These are phyloP conservation scores for Brassica nigra DNA, from an alignment of 345 rosid species.

Conservation along the genomic window DNA sequence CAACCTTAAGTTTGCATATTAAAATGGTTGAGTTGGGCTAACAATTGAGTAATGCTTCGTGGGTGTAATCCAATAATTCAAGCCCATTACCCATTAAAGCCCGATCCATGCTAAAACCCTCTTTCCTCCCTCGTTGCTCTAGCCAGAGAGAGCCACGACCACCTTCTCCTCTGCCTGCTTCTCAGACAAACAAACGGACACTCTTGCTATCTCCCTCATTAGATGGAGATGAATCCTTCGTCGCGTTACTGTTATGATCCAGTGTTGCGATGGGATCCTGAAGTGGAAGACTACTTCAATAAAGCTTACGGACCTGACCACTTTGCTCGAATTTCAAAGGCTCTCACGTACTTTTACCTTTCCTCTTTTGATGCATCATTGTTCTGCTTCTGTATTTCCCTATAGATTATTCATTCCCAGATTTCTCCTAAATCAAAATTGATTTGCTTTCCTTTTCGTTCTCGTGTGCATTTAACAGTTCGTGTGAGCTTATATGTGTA, in stretches of 20 bases:
- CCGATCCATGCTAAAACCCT: constrained; percentile 42
- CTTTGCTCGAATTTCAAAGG: constrained; percentile 74
- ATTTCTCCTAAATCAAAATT: background rate
- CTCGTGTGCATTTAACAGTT: background rate
- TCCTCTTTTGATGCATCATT: background rate
- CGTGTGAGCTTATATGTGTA: background rate
- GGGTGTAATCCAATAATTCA: background rate
- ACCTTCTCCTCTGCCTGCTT: constrained; percentile 34
- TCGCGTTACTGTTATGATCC: constrained; percentile 82
- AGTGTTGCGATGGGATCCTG: constrained; percentile 71
- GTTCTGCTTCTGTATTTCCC: background rate
- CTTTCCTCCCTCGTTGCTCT: constrained; percentile 6
- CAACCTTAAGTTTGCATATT: constrained; percentile 39
- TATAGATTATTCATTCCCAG: background rate
- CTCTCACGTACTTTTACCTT: constrained; percentile 60
- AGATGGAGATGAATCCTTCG: constrained; percentile 55
- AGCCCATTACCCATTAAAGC: constrained; percentile 34
- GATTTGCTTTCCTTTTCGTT: background rate
- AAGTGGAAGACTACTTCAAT: constrained; percentile 77
- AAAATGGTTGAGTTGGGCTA: background rate
- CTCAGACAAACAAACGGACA: background rate
- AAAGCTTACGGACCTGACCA: constrained; percentile 77
- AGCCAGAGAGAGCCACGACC: constrained; percentile 20
- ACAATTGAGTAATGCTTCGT: background rate
- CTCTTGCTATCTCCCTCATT: background rate